A percentile compares a stretch with the other conserved stretches of the same genome.
These are phyloP conservation scores for Dunaliella sp. DNA, from an alignment of 139 green algal species.

Conservation along the genomic window DNA sequence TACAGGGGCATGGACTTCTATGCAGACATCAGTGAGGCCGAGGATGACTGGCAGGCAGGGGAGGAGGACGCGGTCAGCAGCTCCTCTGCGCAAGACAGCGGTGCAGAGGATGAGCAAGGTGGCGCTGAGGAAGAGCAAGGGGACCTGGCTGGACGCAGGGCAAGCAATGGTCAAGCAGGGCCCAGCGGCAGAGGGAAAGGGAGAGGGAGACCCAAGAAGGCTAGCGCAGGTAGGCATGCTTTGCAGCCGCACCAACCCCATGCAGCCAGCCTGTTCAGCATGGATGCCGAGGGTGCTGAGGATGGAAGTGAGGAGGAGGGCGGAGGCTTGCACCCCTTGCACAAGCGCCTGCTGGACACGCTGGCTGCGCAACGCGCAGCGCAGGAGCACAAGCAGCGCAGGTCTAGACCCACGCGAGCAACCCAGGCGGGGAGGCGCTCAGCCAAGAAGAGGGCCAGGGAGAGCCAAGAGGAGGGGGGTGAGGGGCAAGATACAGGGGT, in stretches of 20 bases:
- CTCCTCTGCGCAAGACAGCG: background rate
- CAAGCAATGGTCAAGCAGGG: background rate
- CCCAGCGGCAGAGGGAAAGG: background rate
- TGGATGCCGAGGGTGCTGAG: too few relatives aligned
- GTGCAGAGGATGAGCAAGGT: background rate
- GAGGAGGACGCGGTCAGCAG: background rate
- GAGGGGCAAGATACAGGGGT: too few relatives aligned
- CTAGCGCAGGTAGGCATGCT: too few relatives aligned
- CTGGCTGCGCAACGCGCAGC: background rate
- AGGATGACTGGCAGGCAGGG: background rate
- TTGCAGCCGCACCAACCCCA: too few relatives aligned
- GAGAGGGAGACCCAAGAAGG: too few relatives aligned
- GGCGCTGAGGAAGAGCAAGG: background rate
- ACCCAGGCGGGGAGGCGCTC: too few relatives aligned
- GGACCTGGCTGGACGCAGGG: background rate
- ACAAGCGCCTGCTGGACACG: background rate
- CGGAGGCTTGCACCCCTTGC: background rate
- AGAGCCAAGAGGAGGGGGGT: too few relatives aligned
- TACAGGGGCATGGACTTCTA: slow-evolving; percentile 7
- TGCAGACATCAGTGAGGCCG: slow-evolving; percentile 1
- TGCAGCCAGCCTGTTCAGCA: too few relatives aligned
- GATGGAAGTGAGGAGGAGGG: background rate
- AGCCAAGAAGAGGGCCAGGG: too few relatives aligned
- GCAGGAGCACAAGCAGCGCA: background rate
- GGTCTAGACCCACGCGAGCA: too few relatives aligned